Evolutionary conservation across 1,139 yeast genomes (phyloP).

Genomic region (Scheffersomyces segobiensis): DNA sequence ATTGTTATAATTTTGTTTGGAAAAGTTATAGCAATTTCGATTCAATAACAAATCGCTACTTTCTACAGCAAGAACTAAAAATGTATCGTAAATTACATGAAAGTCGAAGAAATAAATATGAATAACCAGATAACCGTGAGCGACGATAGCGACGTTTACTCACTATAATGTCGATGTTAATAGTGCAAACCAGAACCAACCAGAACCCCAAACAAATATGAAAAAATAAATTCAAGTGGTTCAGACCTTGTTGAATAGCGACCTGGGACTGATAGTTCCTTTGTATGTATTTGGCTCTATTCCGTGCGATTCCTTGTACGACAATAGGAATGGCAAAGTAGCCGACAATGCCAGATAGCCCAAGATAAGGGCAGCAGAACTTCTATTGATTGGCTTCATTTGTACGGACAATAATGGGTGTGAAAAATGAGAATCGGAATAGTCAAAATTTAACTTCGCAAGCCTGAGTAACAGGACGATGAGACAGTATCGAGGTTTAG

Average conservation of each 20-base stretch:
- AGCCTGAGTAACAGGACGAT: neutral
- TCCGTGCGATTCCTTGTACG: slow-evolving; percentile 38
- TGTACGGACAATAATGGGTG: slow-evolving; percentile 6
- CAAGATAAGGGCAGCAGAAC: slow-evolving; percentile 33
- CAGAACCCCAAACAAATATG: neutral
- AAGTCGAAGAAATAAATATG: neutral
- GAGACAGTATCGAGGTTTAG: neutral
- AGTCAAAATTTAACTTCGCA: neutral
- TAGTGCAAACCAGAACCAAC: neutral
- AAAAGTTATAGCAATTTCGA: too few species aligned
- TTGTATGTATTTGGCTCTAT: slow-evolving; percentile 22
- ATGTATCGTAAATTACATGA: neutral
- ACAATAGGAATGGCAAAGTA: slow-evolving; percentile 43
- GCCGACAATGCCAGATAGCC: slow-evolving; percentile 44
- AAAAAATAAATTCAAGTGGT: neutral
- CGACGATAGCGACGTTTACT: neutral
- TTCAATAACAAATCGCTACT: neutral
- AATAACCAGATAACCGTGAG: neutral
- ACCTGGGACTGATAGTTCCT: slow-evolving; percentile 39
- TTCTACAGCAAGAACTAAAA: neutral
- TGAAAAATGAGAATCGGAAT: neutral
- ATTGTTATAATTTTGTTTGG: too few species aligned
- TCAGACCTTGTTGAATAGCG: slow-evolving; percentile 41
- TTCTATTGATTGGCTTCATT: slow-evolving; percentile 9
- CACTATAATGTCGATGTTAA: neutral